Evolutionary conservation across 2,329 filamentous ascomycete genomes (phyloP), one percentile per base, ranked within the genome.

Genomic region (Tolypocladium paradoxum): DNA sequence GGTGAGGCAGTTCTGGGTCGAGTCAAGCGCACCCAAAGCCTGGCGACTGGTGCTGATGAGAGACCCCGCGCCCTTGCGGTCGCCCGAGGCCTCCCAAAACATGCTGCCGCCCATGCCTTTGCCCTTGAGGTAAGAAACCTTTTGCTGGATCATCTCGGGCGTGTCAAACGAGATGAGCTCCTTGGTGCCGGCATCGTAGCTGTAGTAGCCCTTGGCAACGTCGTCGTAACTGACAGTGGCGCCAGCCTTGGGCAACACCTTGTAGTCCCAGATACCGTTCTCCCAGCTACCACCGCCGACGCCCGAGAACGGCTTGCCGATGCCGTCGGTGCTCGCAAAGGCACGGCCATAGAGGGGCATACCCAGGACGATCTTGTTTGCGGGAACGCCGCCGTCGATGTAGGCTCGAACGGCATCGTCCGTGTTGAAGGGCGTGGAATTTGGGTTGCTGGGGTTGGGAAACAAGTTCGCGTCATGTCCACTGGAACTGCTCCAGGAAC

Each of bases 21-120:
- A 65, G 48, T 81, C 76, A 6, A 81, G 63, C 8, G 62, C 64
- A 7, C 67, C 67, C 2, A 67, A 60, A 4, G 70, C 69, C n/a
- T 72, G 72, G 16, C 76, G 68, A 3, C 61, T 66, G 6, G 76
- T 76, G 36, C 66, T 63, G 53, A 87, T 84, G 60, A 93, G 70
- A 58, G 83, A 87, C 3, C 77, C 75, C 12, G 68, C 68, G 20
- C 76, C 81, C 4, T 62, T 74, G 61, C 77, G 77, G 65, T 95
- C 89, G 8, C 76, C 82, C 56, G 83, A 88, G 18, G 80, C 83
- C 66, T 93, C 88, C 88, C 88, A 95, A 79, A 88, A 95, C 87
- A 93, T 92, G 33, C 79, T 83, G 27, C 88, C 89, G 4, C 84
- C 88, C 1, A 93, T 74, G 0, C 81, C 77, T 53, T 76, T 74